Evolutionary conservation across 139 green algal genomes (phyloP).

Genomic region (Pleodorina starrii): DNA sequence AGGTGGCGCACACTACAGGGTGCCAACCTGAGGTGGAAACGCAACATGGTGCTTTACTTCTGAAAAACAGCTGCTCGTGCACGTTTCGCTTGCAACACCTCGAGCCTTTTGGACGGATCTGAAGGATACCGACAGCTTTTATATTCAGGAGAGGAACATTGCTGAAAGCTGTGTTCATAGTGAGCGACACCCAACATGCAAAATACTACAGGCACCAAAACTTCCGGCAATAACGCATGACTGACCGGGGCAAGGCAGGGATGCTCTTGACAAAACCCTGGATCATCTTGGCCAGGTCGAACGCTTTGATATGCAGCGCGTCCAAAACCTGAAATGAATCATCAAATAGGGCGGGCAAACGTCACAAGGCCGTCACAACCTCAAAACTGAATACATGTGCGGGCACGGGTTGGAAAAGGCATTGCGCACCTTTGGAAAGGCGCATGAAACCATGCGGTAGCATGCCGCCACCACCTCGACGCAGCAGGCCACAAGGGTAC

Average conservation of each 20-base stretch:
- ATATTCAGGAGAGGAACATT: no score
- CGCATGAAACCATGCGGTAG: constrained; percentile 61
- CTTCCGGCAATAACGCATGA: not conserved
- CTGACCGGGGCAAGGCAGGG: constrained; percentile 55
- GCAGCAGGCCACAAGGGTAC: constrained; percentile 70
- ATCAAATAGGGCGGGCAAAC: no score
- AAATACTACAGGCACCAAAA: not conserved
- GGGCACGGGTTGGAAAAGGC: not conserved
- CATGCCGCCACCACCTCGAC: constrained; percentile 73
- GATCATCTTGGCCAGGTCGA: constrained; percentile 87
- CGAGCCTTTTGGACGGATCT: no score
- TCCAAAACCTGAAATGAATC: constrained; percentile 61
- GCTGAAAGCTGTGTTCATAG: not conserved
- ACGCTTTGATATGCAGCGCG: constrained; percentile 72
- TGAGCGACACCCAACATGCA: not conserved
- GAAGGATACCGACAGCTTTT: no score
- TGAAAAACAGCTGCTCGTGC: no score
- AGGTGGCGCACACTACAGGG: no score
- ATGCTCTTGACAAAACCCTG: constrained; percentile 74
- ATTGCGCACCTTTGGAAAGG: constrained; percentile 40
- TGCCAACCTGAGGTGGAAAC: no score
- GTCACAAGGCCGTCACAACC: no score
- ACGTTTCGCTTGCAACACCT: no score
- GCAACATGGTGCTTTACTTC: no score
- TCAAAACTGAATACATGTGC: not conserved